These are phyloP conservation scores for Nemania abortiva DNA, from an alignment of 2,329 filamentous ascomycete species.

Conservation along the genomic window DNA sequence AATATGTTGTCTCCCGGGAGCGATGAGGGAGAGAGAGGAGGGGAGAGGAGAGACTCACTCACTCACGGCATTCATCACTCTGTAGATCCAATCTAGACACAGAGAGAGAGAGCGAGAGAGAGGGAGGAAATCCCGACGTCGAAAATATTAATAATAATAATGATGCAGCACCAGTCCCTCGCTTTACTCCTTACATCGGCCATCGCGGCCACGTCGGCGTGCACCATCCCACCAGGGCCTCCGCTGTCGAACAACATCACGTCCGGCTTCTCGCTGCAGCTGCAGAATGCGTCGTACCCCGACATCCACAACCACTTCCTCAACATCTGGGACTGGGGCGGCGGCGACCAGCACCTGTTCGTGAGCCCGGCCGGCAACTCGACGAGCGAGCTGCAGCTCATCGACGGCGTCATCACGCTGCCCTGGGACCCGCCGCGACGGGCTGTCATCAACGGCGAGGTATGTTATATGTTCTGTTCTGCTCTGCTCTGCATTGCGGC, in stretches of 20 bases:
- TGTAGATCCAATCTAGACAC: not conserved
- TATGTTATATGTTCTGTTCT: conserved; percentile 39
- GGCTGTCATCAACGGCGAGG: conserved; percentile 61
- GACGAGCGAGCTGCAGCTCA: conserved; percentile 54
- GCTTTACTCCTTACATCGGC: conserved; percentile 34
- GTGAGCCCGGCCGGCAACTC: conserved; percentile 54
- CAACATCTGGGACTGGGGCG: conserved; percentile 55
- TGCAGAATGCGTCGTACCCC: conserved; percentile 55
- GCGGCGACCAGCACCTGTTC: conserved; percentile 56
- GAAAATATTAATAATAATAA: not conserved
- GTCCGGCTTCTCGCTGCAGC: conserved; percentile 51
- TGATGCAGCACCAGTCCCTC: conserved; percentile 26
- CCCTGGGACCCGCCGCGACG: conserved; percentile 47
- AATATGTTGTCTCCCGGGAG: conserved; percentile 28
- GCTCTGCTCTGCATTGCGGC: not conserved
- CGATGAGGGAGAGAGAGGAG: not conserved
- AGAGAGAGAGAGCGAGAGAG: no score
- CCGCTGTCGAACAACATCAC: conserved; percentile 52
- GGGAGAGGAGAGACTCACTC: conserved; percentile 4
- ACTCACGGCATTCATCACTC: conserved; percentile 3
- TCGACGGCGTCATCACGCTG: conserved; percentile 54
- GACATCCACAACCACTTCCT: conserved; percentile 54
- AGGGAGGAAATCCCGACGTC: no score
- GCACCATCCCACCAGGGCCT: conserved; percentile 48
- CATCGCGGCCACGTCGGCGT: conserved; percentile 44